Percentiles rank a stretch among this genome's conserved stretches.
These are phyloP conservation scores for Diplosphaera chodatii DNA, from an alignment of 139 green algal species.

Conservation along the genomic window DNA sequence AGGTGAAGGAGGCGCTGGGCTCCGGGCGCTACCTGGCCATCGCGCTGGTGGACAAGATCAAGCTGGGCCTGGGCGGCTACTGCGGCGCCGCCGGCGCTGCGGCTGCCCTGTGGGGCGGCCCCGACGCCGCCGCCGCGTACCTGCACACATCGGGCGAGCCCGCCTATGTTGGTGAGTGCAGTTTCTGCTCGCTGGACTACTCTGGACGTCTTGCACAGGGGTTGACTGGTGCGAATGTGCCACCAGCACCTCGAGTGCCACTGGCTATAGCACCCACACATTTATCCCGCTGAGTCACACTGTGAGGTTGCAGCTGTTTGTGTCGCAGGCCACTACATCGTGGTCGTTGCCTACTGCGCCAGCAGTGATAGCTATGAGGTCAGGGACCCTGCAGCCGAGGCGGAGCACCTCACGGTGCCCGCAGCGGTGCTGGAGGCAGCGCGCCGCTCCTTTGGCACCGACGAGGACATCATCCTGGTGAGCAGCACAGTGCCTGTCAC, in stretches of 20 bases:
- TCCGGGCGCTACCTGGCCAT: slow-evolving; percentile 57
- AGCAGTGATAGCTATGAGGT: slow-evolving; percentile 36
- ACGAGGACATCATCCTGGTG: slow-evolving; percentile 64
- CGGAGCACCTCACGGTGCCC: slow-evolving; percentile 15
- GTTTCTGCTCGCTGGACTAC: no score
- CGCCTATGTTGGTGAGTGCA: background rate
- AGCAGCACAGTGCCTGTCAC: no score
- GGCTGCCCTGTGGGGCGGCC: slow-evolving; percentile 7
- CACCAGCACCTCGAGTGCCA: no score
- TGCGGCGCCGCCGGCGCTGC: no score
- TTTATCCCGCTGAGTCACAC: no score
- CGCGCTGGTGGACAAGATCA: slow-evolving; percentile 75
- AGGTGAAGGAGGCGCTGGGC: slow-evolving; percentile 36
- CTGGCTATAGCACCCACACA: no score
- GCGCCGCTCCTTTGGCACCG: slow-evolving; percentile 57
- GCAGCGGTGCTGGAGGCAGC: slow-evolving; percentile 41
- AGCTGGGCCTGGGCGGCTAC: slow-evolving; percentile 26
- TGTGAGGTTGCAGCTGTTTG: no score
- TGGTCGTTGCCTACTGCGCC: slow-evolving; percentile 41
- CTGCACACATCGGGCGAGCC: background rate
- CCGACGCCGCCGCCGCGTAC: background rate
- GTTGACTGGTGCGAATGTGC: no score
- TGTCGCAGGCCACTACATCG: slow-evolving; percentile 51
- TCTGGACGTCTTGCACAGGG: no score
- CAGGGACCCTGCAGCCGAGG: slow-evolving; percentile 41